A percentile compares a stretch with the other conserved stretches of the same genome.
These are phyloP conservation scores for Musa itinerans DNA, from an alignment of 176 grass and related monocot genomes.

Conservation along the genomic window DNA sequence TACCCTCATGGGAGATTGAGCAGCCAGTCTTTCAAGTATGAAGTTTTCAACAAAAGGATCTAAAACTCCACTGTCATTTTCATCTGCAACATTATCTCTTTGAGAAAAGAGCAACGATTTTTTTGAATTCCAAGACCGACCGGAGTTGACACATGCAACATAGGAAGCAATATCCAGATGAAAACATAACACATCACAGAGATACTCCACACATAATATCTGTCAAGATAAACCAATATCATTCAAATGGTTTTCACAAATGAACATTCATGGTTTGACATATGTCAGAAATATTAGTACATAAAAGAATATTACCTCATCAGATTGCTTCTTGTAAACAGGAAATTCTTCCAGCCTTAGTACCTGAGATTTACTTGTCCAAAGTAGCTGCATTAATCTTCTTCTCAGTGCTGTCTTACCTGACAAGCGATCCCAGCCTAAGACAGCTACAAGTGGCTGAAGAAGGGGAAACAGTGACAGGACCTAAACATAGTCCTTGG, in stretches of 20 bases:
- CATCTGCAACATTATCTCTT: slow-evolving; percentile 41
- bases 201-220: slow-evolving; percentile 67
- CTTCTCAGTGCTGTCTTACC: slow-evolving; percentile 65
- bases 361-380: slow-evolving; percentile 90
- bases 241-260: slow-evolving; percentile 9
- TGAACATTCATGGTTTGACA: not conserved
- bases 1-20: slow-evolving; percentile 87
- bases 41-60: slow-evolving; percentile 96
- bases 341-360: slow-evolving; percentile 70
- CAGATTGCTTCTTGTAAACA: slow-evolving; percentile 46
- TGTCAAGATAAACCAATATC: slow-evolving; percentile 42
- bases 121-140: slow-evolving; percentile 49
- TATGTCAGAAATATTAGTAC: slow-evolving; percentile 14
- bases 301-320: slow-evolving; percentile 44
- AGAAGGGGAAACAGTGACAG: slow-evolving; percentile 84
- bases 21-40: slow-evolving; percentile 78
- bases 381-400: slow-evolving; percentile 78
- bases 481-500: slow-evolving; percentile 43
- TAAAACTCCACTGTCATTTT: slow-evolving; percentile 34
- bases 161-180: slow-evolving; percentile 79
- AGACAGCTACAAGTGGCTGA: slow-evolving; percentile 76
- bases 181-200: slow-evolving; percentile 93
- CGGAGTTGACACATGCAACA: slow-evolving; percentile 88
- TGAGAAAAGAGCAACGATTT: slow-evolving; percentile 65
- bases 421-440: slow-evolving; percentile 92